Conservation (phyloP, 2,329 filamentous ascomycete species). For the Beauveria scarabaeidicola region DNA sequence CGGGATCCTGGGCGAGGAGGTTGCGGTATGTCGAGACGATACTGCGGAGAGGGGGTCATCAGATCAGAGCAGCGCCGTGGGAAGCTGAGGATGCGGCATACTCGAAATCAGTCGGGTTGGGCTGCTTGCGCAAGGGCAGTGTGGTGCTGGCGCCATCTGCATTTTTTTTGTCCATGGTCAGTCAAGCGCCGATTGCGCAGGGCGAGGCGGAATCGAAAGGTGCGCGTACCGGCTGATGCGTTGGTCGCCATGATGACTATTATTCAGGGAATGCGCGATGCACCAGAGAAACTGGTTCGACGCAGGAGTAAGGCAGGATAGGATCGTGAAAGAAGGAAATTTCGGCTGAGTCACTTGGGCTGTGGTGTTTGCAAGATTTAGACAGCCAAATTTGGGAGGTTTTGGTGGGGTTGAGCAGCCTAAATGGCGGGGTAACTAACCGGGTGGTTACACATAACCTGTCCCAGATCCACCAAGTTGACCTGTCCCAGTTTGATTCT, state of each 20-base stretch:
- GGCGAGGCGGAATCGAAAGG: background rate
- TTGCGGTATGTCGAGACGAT: conserved; percentile 48
- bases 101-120: conserved; percentile 26
- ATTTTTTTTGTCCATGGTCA: background rate
- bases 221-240: background rate
- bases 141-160: conserved; percentile 15
- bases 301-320: no score
- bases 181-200: background rate
- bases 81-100: conserved; percentile 12
- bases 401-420: no score
- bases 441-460: no score
- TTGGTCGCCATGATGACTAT: background rate
- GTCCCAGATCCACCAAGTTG: no score
- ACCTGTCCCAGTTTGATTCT: no score
- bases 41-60: conserved; percentile 25
- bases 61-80: no score
- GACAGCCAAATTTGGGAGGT: no score
- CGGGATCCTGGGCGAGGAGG: conserved; percentile 57
- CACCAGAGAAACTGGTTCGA: background rate
- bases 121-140: conserved; percentile 19
- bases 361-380: no score
- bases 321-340: no score
- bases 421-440: no score
- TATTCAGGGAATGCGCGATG: background rate
- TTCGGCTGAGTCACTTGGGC: no score